Evolutionary conservation across 306 rosid genomes (phyloP).

Genomic region (cucumber (Cucumis sativus)): DNA sequence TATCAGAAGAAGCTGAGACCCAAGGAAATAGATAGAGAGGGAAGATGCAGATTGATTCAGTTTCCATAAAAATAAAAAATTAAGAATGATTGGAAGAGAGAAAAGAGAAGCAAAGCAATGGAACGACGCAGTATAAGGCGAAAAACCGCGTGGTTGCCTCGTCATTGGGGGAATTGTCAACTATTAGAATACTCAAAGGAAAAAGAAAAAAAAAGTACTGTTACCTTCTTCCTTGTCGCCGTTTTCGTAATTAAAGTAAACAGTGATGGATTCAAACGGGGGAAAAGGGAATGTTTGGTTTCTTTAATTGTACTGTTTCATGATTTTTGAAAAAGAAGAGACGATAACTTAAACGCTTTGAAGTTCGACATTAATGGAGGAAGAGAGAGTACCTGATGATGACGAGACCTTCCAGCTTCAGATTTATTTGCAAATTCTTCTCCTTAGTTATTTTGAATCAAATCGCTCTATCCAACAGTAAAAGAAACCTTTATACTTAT

Average conservation of each 20-base stretch:
- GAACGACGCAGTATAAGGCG: constrained; percentile 12
- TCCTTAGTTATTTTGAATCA: too few relatives aligned
- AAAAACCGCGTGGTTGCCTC: background rate
- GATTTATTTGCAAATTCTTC: too few relatives aligned
- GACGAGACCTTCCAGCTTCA: too few relatives aligned
- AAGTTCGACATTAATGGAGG: background rate
- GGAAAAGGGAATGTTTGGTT: background rate
- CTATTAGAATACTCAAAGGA: background rate
- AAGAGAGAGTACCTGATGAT: background rate
- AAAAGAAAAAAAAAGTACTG: too few relatives aligned
- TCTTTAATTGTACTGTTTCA: background rate
- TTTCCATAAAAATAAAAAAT: background rate
- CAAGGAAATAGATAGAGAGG: background rate
- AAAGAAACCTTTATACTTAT: too few relatives aligned
- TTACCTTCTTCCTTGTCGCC: background rate
- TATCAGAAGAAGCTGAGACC: background rate
- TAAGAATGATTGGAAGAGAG: background rate
- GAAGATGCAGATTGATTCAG: background rate
- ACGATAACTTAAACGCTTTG: background rate
- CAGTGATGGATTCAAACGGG: background rate
- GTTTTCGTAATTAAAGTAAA: background rate
- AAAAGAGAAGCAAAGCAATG: background rate
- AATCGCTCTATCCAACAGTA: too few relatives aligned
- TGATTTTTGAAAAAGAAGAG: background rate
- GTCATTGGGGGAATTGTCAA: background rate